Base-by-base conservation (phyloP, 1,284 basidiomycete genomes). In the Apiotrichum brassicae region DNA sequence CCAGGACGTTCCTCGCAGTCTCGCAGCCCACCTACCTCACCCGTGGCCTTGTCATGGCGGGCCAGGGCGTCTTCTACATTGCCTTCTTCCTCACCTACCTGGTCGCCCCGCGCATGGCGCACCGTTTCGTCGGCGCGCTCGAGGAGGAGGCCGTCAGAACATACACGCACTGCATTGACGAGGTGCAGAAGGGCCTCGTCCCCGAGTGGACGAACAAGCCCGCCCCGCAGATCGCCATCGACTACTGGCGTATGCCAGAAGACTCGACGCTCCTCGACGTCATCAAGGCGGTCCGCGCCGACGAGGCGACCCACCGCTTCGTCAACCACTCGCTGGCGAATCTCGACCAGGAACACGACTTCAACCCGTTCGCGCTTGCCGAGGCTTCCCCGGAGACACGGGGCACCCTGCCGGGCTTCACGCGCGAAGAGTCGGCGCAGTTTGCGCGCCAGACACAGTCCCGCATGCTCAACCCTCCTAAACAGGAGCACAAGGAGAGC, bases 71-170 rank as follows among this genome's bases (percentile, higher is more conserved):
- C 30, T 91, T 90, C 74, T 92, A 87, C 73, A 93, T 94, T 72
- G 65, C 85, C 9, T 93, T 94, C 76, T 94, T 92, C 79, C 67
- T 91, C 26, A 80, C 83, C 22, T 95, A 94, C 70, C 70, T 93
- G 48, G 59, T 93, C 42, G 86, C 87, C 0, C 94, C 94, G 1
- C 77, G 78, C 48, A 80, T 82, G 1, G 90, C 87, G 56, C 94
- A 97, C 73, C 86, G 94, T 26, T 97, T 97, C 68, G 93, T 97
- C 39, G 94, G 81, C n/a, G 77, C 89, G 64, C 78, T 98, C 9
- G 94, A 97, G 66, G 93, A 97, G 75, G 92, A 97, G 72, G 93
- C 93, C 4, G 89, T 94, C 6, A 56, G 84, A 39, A 95, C 92
- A 20, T 94, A 89, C 71, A 87, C 90, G 6, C 80, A 81, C 58